Base-by-base conservation (phyloP, 306 rosid species). In the Trifolium repens region DNA sequence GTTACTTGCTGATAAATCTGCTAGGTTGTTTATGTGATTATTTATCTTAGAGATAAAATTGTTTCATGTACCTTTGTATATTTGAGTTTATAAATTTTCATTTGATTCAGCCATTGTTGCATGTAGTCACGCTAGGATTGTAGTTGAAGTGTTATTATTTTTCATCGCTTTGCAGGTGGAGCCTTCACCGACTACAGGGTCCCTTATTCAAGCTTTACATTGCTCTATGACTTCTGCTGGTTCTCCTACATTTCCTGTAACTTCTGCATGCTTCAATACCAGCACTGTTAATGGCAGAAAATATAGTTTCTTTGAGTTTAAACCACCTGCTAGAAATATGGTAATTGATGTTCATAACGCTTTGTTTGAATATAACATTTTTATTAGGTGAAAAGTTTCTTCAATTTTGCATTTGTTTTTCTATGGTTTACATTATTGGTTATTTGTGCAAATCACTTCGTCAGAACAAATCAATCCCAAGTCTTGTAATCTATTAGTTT, bases 151-250 rank as follows among this genome's bases (percentile, higher is more conserved):
- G 13, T 61, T 46, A 26, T 74, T 67, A 17, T 76, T 49, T 66
- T 58, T 43, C 67, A 67, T 58, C 44, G 69, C 52, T 64, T 76
- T 89, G 87, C 91, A 94, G 99, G 96, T 89, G 67, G 97, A 92
- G 75, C 93, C 99, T 78, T 94, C 99, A 17, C 99, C 99, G 5
- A 94, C 99, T 75, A 94, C 99, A 13, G 99, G 99, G 49, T 86
- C 97, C 73, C 64, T 94, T 81, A 89, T 75, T 77, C 93, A 82
- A 77, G 79, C 85, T 85, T 42, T 83, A 53, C 86, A 76, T 58
- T 79, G 91, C 73, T 78, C 84, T 68, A 69, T 74, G 57, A 50
- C 81, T 74, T 78, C 82, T 78, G 54, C 88, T 52, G 55, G 80
- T 73, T 78, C 82, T 78, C 61, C 88, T 52, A 17, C 87, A 67